Conservation (phyloP, 495 filamentous ascomycete genomes). For the Penicillium desertorum region DNA sequence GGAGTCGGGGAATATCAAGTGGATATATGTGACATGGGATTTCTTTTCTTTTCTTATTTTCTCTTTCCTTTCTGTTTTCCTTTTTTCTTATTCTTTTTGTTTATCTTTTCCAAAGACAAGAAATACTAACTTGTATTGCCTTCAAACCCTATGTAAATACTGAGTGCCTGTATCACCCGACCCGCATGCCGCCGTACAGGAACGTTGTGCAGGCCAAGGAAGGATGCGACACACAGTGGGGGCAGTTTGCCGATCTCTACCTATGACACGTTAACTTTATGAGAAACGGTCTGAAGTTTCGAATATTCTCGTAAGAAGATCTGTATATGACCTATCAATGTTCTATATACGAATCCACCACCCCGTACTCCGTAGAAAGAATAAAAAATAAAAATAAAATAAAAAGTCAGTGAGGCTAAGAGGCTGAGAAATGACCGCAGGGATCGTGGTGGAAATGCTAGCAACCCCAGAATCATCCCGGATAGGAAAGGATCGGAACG, state of each 20-base stretch:
- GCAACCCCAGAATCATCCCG: slow-evolving; percentile 22
- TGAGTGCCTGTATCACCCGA: slow-evolving; percentile 27
- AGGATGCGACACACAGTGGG: slow-evolving; percentile 18
- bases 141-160: background rate
- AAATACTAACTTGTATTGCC: background rate
- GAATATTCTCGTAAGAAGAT: slow-evolving; percentile 6
- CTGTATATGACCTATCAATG: no score
- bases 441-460: slow-evolving; percentile 11
- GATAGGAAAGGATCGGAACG: slow-evolving; percentile 20
- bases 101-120: background rate
- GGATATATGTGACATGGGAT: background rate
- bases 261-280: slow-evolving; percentile 6
- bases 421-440: slow-evolving; percentile 6
- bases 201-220: slow-evolving; percentile 24
- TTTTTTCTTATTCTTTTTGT: background rate
- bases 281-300: slow-evolving; percentile 13
- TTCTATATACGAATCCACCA: no score
- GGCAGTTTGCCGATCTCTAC: slow-evolving; percentile 34
- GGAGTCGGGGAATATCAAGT: slow-evolving; percentile 20
- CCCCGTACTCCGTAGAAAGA: no score
- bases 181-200: slow-evolving; percentile 17
- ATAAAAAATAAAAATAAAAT: background rate
- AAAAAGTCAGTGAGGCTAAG: background rate
- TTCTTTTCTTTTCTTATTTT: no score
- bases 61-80: background rate